Conservation (phyloP, 192 early-diverging fungal species). For the Linderina pennispora region DNA sequence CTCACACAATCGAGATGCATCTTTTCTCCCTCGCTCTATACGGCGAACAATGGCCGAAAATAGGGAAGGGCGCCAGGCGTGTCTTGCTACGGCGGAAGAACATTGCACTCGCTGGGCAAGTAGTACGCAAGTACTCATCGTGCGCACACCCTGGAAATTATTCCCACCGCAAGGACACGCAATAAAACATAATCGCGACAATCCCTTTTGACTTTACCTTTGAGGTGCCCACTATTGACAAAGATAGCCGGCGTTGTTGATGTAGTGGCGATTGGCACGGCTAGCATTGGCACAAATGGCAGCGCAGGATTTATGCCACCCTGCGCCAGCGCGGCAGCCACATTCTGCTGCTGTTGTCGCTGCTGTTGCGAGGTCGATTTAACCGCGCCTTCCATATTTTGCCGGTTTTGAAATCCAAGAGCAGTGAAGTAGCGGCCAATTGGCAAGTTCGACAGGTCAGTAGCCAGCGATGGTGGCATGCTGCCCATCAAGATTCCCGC, state of each 20-base stretch:
- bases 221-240: slow-evolving; percentile 12
- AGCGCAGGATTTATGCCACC: neutral
- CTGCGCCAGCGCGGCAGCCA: neutral
- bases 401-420: neutral
- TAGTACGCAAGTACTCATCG: too few relatives aligned
- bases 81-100: too few relatives aligned
- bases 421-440: neutral
- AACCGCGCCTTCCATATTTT: too few relatives aligned
- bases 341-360: neutral
- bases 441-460: neutral
- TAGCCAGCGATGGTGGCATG: neutral
- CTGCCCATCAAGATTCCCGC: neutral
- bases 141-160: too few relatives aligned
- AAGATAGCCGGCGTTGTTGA: slow-evolving; percentile 38
- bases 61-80: too few relatives aligned
- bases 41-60: too few relatives aligned
- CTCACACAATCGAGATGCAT: too few relatives aligned
- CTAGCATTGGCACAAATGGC: slow-evolving; percentile 1
- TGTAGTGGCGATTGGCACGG: slow-evolving; percentile 15
- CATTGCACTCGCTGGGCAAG: too few relatives aligned
- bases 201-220: slow-evolving; percentile 10
- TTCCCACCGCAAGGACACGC: too few relatives aligned
- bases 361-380: neutral
- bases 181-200: neutral
- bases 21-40: too few relatives aligned